phyloP scores from a whole-genome alignment of 2,329 filamentous ascomycete species.

The Esteya vermicola region DNA sequence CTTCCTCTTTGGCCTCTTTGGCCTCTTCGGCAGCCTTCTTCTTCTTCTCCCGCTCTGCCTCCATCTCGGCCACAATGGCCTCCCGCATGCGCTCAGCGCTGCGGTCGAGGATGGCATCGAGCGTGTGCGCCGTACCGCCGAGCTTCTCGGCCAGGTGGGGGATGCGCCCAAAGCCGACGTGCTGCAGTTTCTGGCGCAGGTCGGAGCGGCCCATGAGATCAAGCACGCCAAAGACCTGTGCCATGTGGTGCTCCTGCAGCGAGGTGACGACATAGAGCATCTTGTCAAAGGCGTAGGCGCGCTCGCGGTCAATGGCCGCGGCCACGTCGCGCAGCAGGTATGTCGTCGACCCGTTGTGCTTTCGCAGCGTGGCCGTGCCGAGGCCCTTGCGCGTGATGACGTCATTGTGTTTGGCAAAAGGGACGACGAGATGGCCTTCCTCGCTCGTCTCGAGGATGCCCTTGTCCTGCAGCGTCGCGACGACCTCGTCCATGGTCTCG shows the following conservation, averaged over 20 bases:
- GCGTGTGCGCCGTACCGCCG: background rate
- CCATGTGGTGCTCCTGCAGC: constrained; percentile 22
- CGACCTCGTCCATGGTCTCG: constrained; percentile 43
- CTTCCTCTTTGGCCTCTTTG: too few relatives aligned
- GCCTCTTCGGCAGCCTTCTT: too few relatives aligned
- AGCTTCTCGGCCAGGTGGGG: constrained; percentile 14
- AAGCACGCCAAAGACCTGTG: constrained; percentile 18
- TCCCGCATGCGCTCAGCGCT: constrained; percentile 21
- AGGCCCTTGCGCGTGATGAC: constrained; percentile 44
- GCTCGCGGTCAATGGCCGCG: constrained; percentile 46
- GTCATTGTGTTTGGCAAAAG: constrained; percentile 52
- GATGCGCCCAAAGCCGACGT: constrained; percentile 26
- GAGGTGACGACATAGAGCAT: constrained; percentile 24
- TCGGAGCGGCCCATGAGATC: constrained; percentile 21
- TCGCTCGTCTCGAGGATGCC: constrained; percentile 47
- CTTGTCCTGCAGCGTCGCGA: constrained; percentile 41
- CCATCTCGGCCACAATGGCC: constrained; percentile 1
- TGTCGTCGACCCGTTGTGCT: constrained; percentile 46
- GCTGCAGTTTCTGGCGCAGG: constrained; percentile 16
- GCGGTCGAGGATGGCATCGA: constrained; percentile 14
- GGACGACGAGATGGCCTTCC: constrained; percentile 55
- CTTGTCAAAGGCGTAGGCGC: constrained; percentile 28
- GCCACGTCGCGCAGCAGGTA: constrained; percentile 60
- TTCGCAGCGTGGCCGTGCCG: constrained; percentile 51
- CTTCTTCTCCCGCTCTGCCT: background rate